Conservation (phyloP, 1,284 basidiomycete species). For the Fomitopsis betulina region DNA sequence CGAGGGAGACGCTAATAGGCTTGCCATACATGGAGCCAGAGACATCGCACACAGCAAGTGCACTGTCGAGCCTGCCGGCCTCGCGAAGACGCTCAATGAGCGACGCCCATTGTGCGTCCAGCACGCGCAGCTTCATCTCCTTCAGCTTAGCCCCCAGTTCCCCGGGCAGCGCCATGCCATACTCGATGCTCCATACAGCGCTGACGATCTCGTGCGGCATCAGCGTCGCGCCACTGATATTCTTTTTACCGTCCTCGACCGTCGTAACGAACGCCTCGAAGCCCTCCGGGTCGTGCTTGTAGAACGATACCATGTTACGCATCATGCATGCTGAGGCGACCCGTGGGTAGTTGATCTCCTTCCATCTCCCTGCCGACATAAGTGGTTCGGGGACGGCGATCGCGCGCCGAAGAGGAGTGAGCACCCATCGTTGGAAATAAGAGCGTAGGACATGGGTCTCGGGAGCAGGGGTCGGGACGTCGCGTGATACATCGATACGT, state of each 20-base stretch:
- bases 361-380: conserved; percentile 60
- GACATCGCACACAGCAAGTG: conserved; percentile 70
- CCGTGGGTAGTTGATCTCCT: conserved; percentile 46
- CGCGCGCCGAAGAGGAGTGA: conserved; percentile 49
- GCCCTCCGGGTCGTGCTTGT: conserved; percentile 49
- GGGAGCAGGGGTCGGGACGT: conserved; percentile 15
- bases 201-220: conserved; percentile 52
- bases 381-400: conserved; percentile 49
- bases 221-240: conserved; percentile 58
- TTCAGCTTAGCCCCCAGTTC: conserved; percentile 24
- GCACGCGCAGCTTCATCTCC: conserved; percentile 35
- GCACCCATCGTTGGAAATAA: conserved; percentile 49
- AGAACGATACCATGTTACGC: conserved; percentile 47
- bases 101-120: conserved; percentile 63
- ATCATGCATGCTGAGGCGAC: conserved; percentile 62
- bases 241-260: conserved; percentile 49
- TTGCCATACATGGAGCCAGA: conserved; percentile 62
- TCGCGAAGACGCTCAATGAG: conserved; percentile 49
- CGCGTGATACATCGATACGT: conserved; percentile 2
- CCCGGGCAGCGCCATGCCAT: neutral
- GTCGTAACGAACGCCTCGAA: conserved; percentile 51
- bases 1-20: conserved; percentile 58
- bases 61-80: conserved; percentile 51
- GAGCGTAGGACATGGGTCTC: conserved; percentile 41
- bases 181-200: conserved; percentile 1